These are phyloP conservation scores for Sesbania bispinosa DNA, from an alignment of 306 rosid species.

Conservation along the genomic window DNA sequence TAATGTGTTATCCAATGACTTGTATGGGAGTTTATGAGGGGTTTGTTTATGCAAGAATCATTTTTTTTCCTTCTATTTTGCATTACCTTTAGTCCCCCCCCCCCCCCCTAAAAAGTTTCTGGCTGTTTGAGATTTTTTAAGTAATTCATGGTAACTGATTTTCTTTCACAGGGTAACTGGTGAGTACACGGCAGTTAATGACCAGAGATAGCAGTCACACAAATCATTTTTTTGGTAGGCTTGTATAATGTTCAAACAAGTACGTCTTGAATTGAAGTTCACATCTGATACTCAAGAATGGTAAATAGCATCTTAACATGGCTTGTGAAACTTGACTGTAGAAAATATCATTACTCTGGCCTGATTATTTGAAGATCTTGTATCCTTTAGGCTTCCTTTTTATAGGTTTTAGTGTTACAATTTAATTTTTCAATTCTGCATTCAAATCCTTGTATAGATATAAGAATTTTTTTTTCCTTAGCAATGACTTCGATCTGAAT, in stretches of 20 bases:
- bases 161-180: conserved; percentile 69
- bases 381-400: not conserved
- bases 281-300: conserved; percentile 9
- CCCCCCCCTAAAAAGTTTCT: too few relatives aligned
- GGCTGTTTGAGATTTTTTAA: too few relatives aligned
- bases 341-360: not conserved
- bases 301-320: not conserved
- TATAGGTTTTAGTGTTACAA: not conserved
- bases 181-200: conserved; percentile 39
- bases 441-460: conserved; percentile 27
- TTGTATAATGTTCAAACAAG: conserved; percentile 5
- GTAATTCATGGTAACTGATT: not conserved
- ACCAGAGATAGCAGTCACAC: not conserved
- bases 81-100: too few relatives aligned
- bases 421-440: not conserved
- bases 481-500: not conserved
- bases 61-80: too few relatives aligned
- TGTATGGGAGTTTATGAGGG: too few relatives aligned
- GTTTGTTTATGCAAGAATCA: too few relatives aligned
- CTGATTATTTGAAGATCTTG: not conserved
- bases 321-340: conserved; percentile 15
- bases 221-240: not conserved
- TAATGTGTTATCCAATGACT: not conserved
- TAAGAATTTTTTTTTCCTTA: not conserved
- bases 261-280: not conserved